Conservation (phyloP, 2,329 filamentous ascomycete genomes). For the Talaromyces sp. region DNA sequence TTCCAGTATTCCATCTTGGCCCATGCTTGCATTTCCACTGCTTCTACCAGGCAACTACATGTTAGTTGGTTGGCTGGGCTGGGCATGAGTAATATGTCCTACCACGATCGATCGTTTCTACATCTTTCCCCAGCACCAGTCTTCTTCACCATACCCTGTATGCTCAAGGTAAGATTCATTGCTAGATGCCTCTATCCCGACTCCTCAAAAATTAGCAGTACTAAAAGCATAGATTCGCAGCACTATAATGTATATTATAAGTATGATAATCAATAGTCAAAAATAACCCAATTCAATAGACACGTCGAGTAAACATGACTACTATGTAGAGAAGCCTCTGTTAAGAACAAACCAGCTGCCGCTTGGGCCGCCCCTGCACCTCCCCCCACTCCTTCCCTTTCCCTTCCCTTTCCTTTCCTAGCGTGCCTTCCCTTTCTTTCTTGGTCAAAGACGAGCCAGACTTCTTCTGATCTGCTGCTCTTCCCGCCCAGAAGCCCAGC, state of each 20-base stretch:
- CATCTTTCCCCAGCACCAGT: not conserved
- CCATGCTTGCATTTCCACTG: not conserved
- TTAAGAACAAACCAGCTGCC: conserved; percentile 2
- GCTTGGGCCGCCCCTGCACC: conserved; percentile 5
- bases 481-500: not conserved
- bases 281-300: not conserved
- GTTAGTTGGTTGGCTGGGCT: not conserved
- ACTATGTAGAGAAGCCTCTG: not conserved
- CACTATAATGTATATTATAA: not conserved
- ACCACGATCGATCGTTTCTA: not conserved
- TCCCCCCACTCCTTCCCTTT: conserved; percentile 3
- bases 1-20: not conserved
- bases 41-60: too few species aligned
- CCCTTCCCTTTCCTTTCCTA: conserved; percentile 12
- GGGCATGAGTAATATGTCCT: not conserved
- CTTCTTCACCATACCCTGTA: not conserved
- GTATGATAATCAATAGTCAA: conserved; percentile 2
- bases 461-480: conserved; percentile 1
- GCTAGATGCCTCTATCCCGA: not conserved
- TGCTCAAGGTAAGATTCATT: not conserved
- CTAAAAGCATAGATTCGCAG: not conserved
- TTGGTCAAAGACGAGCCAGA: not conserved
- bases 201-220: not conserved
- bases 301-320: not conserved
- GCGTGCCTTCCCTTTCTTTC: conserved; percentile 15